Evolutionary conservation across 164 flowering plant species (phyloP).

Genomic region (Piper longum): DNA sequence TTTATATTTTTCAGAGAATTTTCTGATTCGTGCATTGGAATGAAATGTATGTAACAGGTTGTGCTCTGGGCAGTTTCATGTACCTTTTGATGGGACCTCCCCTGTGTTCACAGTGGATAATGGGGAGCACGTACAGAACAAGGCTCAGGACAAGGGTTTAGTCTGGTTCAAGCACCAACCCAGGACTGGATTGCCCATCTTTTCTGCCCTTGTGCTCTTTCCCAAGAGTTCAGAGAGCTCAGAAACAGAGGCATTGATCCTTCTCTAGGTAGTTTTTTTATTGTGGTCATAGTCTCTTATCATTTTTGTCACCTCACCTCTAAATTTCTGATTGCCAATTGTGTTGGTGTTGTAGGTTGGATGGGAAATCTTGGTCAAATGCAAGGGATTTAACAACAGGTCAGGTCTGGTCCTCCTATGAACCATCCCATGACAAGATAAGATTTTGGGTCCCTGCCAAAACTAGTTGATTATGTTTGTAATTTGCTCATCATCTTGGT

Average conservation of each 20-base stretch:
- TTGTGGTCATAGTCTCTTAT: not conserved
- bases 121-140: conserved; percentile 33
- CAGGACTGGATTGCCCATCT: conserved; percentile 26
- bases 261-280: conserved; percentile 7
- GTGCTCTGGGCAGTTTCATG: conserved; percentile 25
- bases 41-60: conserved; percentile 21
- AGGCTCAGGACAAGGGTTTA: conserved; percentile 29
- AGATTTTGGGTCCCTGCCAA: no score
- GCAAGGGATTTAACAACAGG: conserved; percentile 4
- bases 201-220: conserved; percentile 39
- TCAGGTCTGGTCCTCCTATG: conserved; percentile 1
- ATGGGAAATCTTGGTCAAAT: conserved; percentile 5
- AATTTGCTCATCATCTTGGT: no score
- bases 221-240: conserved; percentile 24
- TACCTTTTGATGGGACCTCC: conserved; percentile 31
- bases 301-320: not conserved
- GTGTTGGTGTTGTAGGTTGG: conserved; percentile 6
- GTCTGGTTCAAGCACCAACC: conserved; percentile 41
- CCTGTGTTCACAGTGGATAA: conserved; percentile 26
- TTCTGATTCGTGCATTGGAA: no score
- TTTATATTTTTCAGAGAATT: not conserved
- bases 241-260: conserved; percentile 15
- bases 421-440: conserved; percentile 5
- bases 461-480: no score
- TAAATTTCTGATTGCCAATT: not conserved